Percentiles rank a stretch among this genome's conserved stretches.
These are phyloP conservation scores for Borovskyia barvae DNA, from an alignment of 208 protist genomes.

Conservation along the genomic window DNA sequence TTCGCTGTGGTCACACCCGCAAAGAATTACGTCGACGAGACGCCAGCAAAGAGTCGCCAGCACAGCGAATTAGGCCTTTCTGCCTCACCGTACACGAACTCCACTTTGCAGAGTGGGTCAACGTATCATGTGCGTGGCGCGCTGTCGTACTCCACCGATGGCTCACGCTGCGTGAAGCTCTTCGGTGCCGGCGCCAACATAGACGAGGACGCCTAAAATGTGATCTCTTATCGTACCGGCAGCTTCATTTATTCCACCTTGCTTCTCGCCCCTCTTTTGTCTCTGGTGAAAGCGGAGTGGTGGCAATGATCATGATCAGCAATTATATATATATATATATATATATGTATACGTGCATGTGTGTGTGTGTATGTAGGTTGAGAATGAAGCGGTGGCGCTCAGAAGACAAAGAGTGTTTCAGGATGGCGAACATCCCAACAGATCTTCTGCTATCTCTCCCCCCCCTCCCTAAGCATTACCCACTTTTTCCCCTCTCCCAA, in stretches of 20 bases:
- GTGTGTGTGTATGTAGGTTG: not conserved
- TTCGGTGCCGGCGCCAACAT: slow-evolving; percentile 25
- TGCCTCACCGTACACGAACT: slow-evolving; percentile 32
- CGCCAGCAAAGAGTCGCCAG: slow-evolving; percentile 32
- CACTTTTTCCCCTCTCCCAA: no score
- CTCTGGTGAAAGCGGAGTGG: not conserved
- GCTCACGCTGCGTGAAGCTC: slow-evolving; percentile 15
- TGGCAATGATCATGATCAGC: not conserved
- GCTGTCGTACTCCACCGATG: slow-evolving; percentile 23
- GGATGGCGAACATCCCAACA: no score
- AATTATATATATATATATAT: slow-evolving; percentile 6
- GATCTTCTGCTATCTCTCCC: no score
- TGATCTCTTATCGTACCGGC: not conserved
- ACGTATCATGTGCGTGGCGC: slow-evolving; percentile 26
- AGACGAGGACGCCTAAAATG: slow-evolving; percentile 10
- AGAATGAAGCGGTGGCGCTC: not conserved
- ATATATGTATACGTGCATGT: not conserved
- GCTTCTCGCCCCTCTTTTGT: slow-evolving; percentile 1
- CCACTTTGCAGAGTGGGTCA: slow-evolving; percentile 29
- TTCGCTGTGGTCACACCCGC: slow-evolving; percentile 52
- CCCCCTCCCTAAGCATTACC: no score
- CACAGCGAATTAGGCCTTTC: slow-evolving; percentile 49
- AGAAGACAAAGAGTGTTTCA: no score
- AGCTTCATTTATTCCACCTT: not conserved
- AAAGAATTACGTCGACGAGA: slow-evolving; percentile 48